These are phyloP conservation scores for Misopates orontium DNA, from an alignment of 257 asterid species.

Conservation along the genomic window DNA sequence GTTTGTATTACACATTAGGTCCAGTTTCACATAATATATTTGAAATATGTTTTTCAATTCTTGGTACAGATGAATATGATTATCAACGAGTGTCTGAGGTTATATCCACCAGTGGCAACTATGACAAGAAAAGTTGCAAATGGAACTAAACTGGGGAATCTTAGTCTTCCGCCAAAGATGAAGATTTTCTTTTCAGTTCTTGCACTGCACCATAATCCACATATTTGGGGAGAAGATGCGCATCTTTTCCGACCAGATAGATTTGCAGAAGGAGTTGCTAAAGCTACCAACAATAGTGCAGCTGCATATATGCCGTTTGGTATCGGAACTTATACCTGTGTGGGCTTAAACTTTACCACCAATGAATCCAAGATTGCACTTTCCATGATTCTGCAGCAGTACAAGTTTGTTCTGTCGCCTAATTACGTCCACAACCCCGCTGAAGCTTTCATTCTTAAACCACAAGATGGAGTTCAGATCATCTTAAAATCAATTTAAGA, in stretches of 20 bases:
- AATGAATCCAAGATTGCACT: constrained; percentile 58
- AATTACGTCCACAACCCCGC: constrained; percentile 52
- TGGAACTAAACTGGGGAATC: constrained; percentile 39
- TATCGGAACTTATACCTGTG: constrained; percentile 61
- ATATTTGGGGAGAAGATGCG: constrained; percentile 58
- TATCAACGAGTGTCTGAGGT: constrained; percentile 56
- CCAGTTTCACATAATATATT: too few relatives aligned
- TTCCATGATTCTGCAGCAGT: constrained; percentile 54
- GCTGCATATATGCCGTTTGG: constrained; percentile 64
- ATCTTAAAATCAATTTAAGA: constrained; percentile 38
- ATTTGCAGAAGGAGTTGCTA: constrained; percentile 52
- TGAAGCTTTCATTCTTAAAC: constrained; percentile 47
- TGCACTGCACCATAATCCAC: constrained; percentile 48
- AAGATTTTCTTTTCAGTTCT: constrained; percentile 42
- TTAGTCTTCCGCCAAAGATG: constrained; percentile 35
- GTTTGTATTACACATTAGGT: too few relatives aligned
- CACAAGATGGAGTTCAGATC: constrained; percentile 52
- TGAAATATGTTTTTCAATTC: not conserved
- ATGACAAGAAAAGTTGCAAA: constrained; percentile 46
- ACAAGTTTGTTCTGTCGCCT: constrained; percentile 42
- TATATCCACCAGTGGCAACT: constrained; percentile 53
- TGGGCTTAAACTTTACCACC: constrained; percentile 55
- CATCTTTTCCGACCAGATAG: constrained; percentile 58
- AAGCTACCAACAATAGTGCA: constrained; percentile 52
- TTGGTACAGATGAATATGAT: constrained; percentile 55